Evolutionary conservation across 768 basidiomycete species (phyloP), one percentile per base, ranked within the genome.

Genomic region (Mycena pura): DNA sequence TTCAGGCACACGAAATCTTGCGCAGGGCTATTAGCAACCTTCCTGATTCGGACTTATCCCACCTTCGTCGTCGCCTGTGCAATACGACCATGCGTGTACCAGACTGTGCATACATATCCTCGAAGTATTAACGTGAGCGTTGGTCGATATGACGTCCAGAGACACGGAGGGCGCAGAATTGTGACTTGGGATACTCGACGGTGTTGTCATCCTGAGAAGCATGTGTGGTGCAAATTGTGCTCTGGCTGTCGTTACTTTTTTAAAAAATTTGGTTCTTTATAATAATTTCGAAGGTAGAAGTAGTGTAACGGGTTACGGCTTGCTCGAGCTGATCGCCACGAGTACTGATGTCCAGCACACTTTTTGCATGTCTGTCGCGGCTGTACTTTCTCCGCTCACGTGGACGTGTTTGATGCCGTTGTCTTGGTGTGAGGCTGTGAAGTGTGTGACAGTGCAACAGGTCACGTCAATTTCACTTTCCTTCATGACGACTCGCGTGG

Each of bases 121-220:
- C 86, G 62, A 84, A 80, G 46, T 84, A 78, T 62, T 89, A 84
- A 39, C 78, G 72, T 2, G 86, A 86, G 17, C 78, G 79, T 13
- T 81, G 81, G 55, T 86, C 85, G 55, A 91, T 6, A 81, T 76
- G 63, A 86, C 85, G 17, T 84, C 87, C 3, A 79, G 75, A 67
- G 85, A 80, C n/a, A 80, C 78, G 9, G 78, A 77, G 7, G 85
- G 86, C n/a, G 74, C 83, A 2, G 88, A 84, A 50, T 84, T 78
- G 66, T 91, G 92, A n/a, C 48, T 92, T 78, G 1, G 91, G 87
- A 63, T 88, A 90, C 70, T 94, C 92, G 36, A 94, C 69, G 46
- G 83, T 84, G 52, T 77, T 73, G 67, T 79, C 77, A 51, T 77
- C 70, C 43, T 74, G 74, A 13, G 86, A 90, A 72, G 68, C 91